Conservation (phyloP, 495 filamentous ascomycete species). For the Xeromyces bisporus region DNA sequence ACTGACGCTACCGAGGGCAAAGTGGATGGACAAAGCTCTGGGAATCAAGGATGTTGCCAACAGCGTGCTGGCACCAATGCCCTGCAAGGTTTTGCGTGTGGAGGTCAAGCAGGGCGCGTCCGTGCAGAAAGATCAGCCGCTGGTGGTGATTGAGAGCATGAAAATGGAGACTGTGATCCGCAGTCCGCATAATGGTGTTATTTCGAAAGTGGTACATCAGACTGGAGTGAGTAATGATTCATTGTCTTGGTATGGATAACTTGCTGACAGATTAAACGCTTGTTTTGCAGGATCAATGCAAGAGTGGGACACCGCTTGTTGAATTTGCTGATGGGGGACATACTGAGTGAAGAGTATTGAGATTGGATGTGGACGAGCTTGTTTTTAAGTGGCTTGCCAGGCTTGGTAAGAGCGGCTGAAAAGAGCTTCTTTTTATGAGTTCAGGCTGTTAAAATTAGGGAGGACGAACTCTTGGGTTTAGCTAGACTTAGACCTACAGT, state of each 20-base stretch:
- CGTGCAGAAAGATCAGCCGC: constrained; percentile 70
- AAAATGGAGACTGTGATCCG: constrained; percentile 99
- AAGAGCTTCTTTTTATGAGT: too few relatives aligned
- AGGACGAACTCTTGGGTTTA: too few relatives aligned
- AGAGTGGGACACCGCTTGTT: constrained; percentile 39
- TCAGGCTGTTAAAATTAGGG: too few relatives aligned
- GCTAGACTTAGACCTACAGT: too few relatives aligned
- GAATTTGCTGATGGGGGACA: too few relatives aligned
- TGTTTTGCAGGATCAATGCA: constrained; percentile 36
- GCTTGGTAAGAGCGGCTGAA: too few relatives aligned
- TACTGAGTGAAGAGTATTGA: too few relatives aligned
- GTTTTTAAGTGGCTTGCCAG: too few relatives aligned
- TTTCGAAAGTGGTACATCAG: constrained; percentile 69
- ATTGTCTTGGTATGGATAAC: constrained; percentile 1
- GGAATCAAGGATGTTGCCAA: constrained; percentile 67
- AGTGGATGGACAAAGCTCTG: constrained; percentile 74
- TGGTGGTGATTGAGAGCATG: constrained; percentile 98
- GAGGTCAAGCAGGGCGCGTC: constrained; percentile 63
- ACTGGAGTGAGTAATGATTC: constrained; percentile 51
- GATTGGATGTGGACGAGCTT: too few relatives aligned
- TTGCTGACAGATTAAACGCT: constrained; percentile 12
- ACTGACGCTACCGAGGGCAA: constrained; percentile 46
- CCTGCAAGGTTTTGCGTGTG: constrained; percentile 78
- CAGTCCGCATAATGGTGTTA: constrained; percentile 64
- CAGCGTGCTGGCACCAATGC: constrained; percentile 84